A percentile compares a stretch with the other conserved stretches of the same genome.
Evolutionary conservation across 805 yeast species (phyloP).

Genomic region (Hermanozyma aechmeae): DNA sequence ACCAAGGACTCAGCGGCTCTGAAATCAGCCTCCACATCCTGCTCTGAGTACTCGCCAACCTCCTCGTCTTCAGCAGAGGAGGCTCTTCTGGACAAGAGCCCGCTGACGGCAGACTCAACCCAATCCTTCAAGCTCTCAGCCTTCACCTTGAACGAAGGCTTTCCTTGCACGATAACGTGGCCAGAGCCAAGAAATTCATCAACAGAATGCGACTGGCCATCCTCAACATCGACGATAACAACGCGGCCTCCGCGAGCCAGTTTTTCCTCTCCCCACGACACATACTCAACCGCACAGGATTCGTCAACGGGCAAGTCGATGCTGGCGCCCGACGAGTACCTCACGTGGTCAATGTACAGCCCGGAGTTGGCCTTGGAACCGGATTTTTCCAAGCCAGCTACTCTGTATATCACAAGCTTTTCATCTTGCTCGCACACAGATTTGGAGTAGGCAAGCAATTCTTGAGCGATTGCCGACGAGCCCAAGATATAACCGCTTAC

Average conservation of each 20-base stretch:
- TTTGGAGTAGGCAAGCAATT: too few species aligned
- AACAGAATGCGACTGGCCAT: slow-evolving; percentile 9
- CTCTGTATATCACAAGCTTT: slow-evolving; percentile 18
- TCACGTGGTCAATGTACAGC: slow-evolving; percentile 8
- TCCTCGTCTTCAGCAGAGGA: slow-evolving; percentile 2
- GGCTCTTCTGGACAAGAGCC: slow-evolving; percentile 1
- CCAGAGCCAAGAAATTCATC: slow-evolving; percentile 10
- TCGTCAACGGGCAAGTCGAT: slow-evolving; percentile 7
- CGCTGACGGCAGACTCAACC: not conserved
- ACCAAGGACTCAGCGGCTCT: slow-evolving; percentile 22
- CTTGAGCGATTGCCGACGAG: too few species aligned
- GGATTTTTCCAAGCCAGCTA: slow-evolving; percentile 9
- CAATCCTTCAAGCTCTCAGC: not conserved
- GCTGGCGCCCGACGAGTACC: slow-evolving; percentile 7
- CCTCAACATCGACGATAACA: slow-evolving; percentile 17
- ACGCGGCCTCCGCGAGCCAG: slow-evolving; percentile 5
- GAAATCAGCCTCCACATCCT: slow-evolving; percentile 22
- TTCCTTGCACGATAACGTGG: slow-evolving; percentile 19
- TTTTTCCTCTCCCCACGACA: slow-evolving; percentile 1
- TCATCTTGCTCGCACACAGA: too few species aligned
- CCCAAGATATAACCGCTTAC: too few species aligned
- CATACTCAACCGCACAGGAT: slow-evolving; percentile 6
- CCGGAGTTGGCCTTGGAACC: slow-evolving; percentile 1
- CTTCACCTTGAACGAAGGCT: slow-evolving; percentile 16
- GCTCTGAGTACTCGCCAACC: slow-evolving; percentile 2